Evolutionary conservation across 179 eudicot species (phyloP), one percentile per base, ranked within the genome.

Genomic region (Heliamphora ciliata): DNA sequence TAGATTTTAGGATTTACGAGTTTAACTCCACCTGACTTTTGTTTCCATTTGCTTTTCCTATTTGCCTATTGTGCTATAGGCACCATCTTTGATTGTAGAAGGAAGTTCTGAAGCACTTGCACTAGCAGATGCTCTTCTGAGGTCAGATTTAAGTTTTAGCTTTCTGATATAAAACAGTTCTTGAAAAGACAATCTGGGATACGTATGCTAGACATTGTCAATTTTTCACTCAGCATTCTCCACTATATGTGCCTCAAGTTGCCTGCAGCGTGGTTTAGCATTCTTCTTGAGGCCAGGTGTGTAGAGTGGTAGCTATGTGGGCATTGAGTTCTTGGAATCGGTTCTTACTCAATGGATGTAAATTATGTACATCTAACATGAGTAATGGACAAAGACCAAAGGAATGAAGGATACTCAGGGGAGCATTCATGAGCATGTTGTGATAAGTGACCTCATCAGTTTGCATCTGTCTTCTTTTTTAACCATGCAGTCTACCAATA

Each of bases 61-160:
- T 59, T 59, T 82, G 78, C 56, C 48, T 77, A 18, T 69, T 81
- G 66, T 81, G 54, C 72, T 63, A 51, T 85, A 94, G 99, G 98
- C 94, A 51, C 99, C 97, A 40, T 87, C 92, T 76, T 85, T 97
- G 81, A 90, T 97, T 76, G 93, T 87, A 63, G 94, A 94, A 88
- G 96, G 95, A 84, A 89, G 90, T 83, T 73, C 92, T 71, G 97
- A 97, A 90, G 95, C 97, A 76, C 88, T 93, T 82, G 88, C 84
- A 63, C 82, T 97, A 80, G 93, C 90, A 74, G 95, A 97, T 89
- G 92, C 94, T 76, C 88, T 97, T 50, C 85, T 97, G 85, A 94
- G 99, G 99, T 94, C 59, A 86, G 83, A 66, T 81, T 65, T 77
- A 60, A 56, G 44, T 77, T 77, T 61, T 69, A 51, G 8, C n/a